Evolutionary conservation across 495 filamentous ascomycete species (phyloP).

Genomic region (Aspergillus taichungensis): DNA sequence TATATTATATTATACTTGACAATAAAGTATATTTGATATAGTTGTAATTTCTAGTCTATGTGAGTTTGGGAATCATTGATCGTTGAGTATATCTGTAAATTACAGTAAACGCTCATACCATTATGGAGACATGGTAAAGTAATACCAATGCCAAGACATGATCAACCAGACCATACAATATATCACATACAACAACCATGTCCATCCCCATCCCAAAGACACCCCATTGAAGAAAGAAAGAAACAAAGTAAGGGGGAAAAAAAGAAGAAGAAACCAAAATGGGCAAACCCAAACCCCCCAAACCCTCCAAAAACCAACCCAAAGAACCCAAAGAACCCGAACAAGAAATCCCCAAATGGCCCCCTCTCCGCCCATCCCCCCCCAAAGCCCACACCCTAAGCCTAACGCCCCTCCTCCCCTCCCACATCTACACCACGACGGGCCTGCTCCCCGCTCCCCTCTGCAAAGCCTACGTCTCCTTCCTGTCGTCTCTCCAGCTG

Average conservation of each 20-base stretch:
- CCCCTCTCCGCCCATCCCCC: conserved; percentile 63
- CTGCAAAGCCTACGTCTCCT: conserved; percentile 73
- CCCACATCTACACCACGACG: conserved; percentile 67
- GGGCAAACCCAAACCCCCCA: conserved; percentile 10
- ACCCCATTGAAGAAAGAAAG: neutral
- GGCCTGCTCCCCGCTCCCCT: conserved; percentile 73
- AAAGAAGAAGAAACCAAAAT: neutral
- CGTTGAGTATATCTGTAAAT: too few relatives aligned
- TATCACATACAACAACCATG: neutral
- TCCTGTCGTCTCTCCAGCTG: conserved; percentile 65
- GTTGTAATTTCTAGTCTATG: too few relatives aligned
- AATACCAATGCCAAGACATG: too few relatives aligned
- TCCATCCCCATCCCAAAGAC: neutral
- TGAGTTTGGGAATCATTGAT: too few relatives aligned
- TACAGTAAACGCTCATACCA: too few relatives aligned
- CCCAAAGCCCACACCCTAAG: conserved; percentile 52
- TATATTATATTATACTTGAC: too few relatives aligned
- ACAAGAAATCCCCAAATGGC: conserved; percentile 50
- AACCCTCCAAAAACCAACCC: conserved; percentile 19
- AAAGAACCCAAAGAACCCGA: conserved; percentile 9
- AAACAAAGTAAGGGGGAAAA: conserved; percentile 1
- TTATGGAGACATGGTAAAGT: too few relatives aligned
- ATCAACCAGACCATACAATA: too few relatives aligned
- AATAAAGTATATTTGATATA: too few relatives aligned
- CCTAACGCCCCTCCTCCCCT: conserved; percentile 46